A percentile compares a stretch with the other conserved stretches of the same genome.
Evolutionary conservation across 495 filamentous ascomycete genomes (phyloP).

Genomic region (Penicillium paradoxum): DNA sequence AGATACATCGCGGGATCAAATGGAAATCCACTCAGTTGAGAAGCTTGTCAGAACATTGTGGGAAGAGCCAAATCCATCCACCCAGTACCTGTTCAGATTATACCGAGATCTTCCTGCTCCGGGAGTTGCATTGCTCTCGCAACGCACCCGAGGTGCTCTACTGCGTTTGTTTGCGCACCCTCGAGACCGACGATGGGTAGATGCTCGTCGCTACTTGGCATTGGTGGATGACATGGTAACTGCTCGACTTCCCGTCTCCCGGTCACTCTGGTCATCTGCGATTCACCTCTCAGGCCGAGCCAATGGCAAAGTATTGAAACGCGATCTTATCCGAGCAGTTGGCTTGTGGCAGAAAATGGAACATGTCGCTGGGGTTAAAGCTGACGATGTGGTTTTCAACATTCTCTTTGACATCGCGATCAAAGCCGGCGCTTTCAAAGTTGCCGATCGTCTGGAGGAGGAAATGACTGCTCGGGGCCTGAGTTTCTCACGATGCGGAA

Average conservation of each 20-base stretch:
- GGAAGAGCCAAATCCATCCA: slow-evolving; percentile 37
- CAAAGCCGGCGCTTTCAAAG: slow-evolving; percentile 72
- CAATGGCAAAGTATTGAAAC: slow-evolving; percentile 53
- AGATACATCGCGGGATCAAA: slow-evolving; percentile 13
- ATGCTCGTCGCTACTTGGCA: slow-evolving; percentile 69
- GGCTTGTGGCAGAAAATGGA: slow-evolving; percentile 91
- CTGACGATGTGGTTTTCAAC: slow-evolving; percentile 75
- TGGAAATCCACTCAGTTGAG: slow-evolving; percentile 32
- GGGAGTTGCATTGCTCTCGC: slow-evolving; percentile 59
- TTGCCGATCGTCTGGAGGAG: slow-evolving; percentile 76
- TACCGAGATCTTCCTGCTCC: slow-evolving; percentile 61
- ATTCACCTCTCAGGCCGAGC: slow-evolving; percentile 73
- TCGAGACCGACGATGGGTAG: slow-evolving; percentile 33
- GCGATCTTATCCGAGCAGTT: slow-evolving; percentile 67
- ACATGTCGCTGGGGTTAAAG: slow-evolving; percentile 54
- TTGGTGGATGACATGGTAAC: slow-evolving; percentile 77
- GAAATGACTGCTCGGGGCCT: slow-evolving; percentile 71
- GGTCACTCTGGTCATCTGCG: slow-evolving; percentile 73
- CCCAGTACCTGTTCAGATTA: slow-evolving; percentile 51
- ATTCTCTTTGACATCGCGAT: slow-evolving; percentile 85
- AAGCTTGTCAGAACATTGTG: slow-evolving; percentile 39
- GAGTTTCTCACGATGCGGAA: slow-evolving; percentile 64
- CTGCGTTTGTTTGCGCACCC: slow-evolving; percentile 60
- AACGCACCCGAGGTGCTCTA: slow-evolving; percentile 55
- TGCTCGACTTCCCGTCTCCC: slow-evolving; percentile 57